These are phyloP conservation scores for Aspergillus floridensis DNA, from an alignment of 2,329 filamentous ascomycete species.

Conservation along the genomic window DNA sequence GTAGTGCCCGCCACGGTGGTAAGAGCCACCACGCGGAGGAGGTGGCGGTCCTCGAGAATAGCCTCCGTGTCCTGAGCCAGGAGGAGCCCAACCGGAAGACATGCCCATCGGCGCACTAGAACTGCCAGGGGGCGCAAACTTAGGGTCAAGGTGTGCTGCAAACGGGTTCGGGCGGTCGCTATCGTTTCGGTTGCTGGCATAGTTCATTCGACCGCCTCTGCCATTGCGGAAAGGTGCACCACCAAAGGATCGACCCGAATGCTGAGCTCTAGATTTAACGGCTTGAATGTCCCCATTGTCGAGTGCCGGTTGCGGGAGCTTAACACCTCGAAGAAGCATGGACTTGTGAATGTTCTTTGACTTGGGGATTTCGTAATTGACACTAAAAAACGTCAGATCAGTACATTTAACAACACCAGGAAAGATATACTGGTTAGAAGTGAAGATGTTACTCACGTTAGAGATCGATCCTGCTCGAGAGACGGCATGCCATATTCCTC, in stretches of 20 bases:
- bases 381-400: constrained; percentile 53
- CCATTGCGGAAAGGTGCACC: constrained; percentile 61
- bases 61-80: constrained; percentile 28
- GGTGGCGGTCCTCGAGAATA: constrained; percentile 39
- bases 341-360: constrained; percentile 78
- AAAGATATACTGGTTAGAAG: not conserved
- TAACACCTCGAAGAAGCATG: constrained; percentile 83
- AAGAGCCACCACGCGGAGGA: constrained; percentile 38
- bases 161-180: constrained; percentile 45
- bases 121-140: constrained; percentile 37
- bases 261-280: constrained; percentile 63
- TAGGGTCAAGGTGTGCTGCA: constrained; percentile 48
- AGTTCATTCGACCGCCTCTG: constrained; percentile 54
- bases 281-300: constrained; percentile 73
- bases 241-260: constrained; percentile 67
- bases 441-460: constrained; percentile 61
- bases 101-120: constrained; percentile 29
- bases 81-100: constrained; percentile 37
- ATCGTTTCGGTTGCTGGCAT: constrained; percentile 34
- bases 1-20: constrained; percentile 16
- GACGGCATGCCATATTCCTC: constrained; percentile 68
- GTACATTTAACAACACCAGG: not conserved
- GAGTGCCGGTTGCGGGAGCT: constrained; percentile 68
- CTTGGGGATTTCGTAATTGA: constrained; percentile 79
- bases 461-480: constrained; percentile 79